Evolutionary conservation across 2,329 filamentous ascomycete species (phyloP).

Genomic region (Ascochyta rabiei): DNA sequence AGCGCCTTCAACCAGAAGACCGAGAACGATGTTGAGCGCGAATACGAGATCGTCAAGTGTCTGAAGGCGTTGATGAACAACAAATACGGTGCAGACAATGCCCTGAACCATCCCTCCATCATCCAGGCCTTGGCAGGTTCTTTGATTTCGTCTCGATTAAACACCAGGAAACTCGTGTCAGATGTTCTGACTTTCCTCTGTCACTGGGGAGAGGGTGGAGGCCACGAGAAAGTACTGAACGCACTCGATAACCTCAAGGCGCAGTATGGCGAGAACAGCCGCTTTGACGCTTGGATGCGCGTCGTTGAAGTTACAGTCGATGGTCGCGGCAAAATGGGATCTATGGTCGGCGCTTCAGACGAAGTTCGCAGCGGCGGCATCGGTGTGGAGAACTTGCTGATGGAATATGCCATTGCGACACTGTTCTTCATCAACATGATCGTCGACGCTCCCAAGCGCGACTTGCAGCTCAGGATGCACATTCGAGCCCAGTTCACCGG

Average conservation of each 20-base stretch:
- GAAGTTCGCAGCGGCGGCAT: conserved; percentile 95
- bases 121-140: conserved; percentile 86
- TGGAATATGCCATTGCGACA: conserved; percentile 97
- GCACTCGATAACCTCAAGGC: conserved; percentile 90
- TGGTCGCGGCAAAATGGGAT: conserved; percentile 98
- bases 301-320: conserved; percentile 97
- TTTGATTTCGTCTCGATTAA: conserved; percentile 84
- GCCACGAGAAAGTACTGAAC: conserved; percentile 91
- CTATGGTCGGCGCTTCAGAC: conserved; percentile 93
- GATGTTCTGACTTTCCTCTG: conserved; percentile 96
- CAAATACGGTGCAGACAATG: conserved; percentile 97
- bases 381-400: conserved; percentile 97
- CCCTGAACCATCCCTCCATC: conserved; percentile 85
- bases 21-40: conserved; percentile 84
- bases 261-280: conserved; percentile 86
- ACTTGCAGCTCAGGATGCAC: conserved; percentile 89
- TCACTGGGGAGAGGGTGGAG: conserved; percentile 88
- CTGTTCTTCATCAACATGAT: conserved; percentile 97
- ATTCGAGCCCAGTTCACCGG: conserved; percentile 95
- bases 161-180: conserved; percentile 91
- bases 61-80: conserved; percentile 98
- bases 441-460: conserved; percentile 85
- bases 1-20: conserved; percentile 55
- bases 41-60: conserved; percentile 98
- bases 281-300: conserved; percentile 98